These are phyloP conservation scores for Lathyrus oleraceus DNA, from an alignment of 306 rosid genomes.

Conservation along the genomic window DNA sequence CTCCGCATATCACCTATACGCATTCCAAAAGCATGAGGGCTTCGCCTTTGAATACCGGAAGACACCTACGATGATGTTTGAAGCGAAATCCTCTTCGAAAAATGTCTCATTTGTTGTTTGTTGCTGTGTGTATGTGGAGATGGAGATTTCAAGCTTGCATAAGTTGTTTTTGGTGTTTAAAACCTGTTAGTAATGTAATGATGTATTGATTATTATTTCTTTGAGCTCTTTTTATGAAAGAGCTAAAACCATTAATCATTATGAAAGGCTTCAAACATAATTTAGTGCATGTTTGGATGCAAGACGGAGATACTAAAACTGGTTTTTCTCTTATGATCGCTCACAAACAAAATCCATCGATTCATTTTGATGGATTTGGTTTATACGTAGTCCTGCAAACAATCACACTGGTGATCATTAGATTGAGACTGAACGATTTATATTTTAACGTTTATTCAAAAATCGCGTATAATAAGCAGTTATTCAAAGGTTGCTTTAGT, in stretches of 20 bases:
- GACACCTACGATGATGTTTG: slow-evolving; percentile 57
- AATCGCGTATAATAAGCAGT: no score
- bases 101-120: slow-evolving; percentile 42
- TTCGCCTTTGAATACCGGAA: slow-evolving; percentile 72
- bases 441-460: no score
- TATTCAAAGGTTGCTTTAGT: background rate
- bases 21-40: slow-evolving; percentile 78
- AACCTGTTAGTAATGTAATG: slow-evolving; percentile 47
- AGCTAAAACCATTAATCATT: slow-evolving; percentile 52
- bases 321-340: no score
- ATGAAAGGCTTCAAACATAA: slow-evolving; percentile 37
- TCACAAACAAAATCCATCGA: no score
- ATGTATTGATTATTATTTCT: slow-evolving; percentile 49
- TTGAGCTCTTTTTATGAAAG: slow-evolving; percentile 45
- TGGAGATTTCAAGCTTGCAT: slow-evolving; percentile 52
- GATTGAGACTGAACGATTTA: no score
- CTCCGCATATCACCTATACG: slow-evolving; percentile 63
- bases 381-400: no score
- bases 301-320: no score
- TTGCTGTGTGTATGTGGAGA: slow-evolving; percentile 49
- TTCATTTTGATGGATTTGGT: no score
- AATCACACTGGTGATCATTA: no score
- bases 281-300: no score
- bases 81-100: slow-evolving; percentile 37
- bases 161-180: slow-evolving; percentile 53